Base-by-base conservation (phyloP, 495 filamentous ascomycete species). In the Filosporella fistucella region DNA sequence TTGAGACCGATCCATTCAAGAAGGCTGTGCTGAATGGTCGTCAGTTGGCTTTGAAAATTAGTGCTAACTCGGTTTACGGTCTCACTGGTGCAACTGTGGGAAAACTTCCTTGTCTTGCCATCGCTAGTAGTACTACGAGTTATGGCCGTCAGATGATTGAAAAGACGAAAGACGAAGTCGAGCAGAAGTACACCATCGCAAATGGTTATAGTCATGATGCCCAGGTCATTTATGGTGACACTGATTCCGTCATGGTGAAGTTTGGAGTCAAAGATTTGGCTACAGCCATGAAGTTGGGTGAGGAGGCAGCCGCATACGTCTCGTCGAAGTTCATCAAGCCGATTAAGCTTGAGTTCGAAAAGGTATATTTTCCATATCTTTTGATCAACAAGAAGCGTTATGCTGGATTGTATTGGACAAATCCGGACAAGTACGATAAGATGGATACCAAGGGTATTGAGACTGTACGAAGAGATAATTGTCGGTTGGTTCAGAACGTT, bases 361-460 rank as follows among this genome's bases (percentile, higher is more conserved):
- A 99, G 66, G 93, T 99, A 2, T 99, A 99, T 65, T 99, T 87
- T 61, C 93, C 93, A 1, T 99, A 99, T 63, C 76, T 99, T 25
- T 74, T 99, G 33, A 99, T 99, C 80, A 99, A 99, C 79, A 99
- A 99, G 69, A 99, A 99, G 76, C 86, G 93, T 45, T 99, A 99
- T 55, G 93, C 93, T 11, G 93, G 93, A 25, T 71, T 99, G 12
- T 97, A 90, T 69, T 99, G 91, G 90, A 97, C 94, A 16, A 89
- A 85, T 36, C 78, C 93, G 0, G 78, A 88, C n/a, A 95, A 94
- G 63, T 90, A 82, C 56, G 93, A 99, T 72, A 99, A 99, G 74
- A 97, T 99, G 94, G 93, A 99, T 62, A 96, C 85, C 56, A 99
- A 99, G 65, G 93, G 93, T 73, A 96, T 99, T 55, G 93, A 99